Evolutionary conservation across 1,139 yeast genomes (phyloP), one percentile per base, ranked within the genome.

Genomic region (Sugiyamaella japonica): DNA sequence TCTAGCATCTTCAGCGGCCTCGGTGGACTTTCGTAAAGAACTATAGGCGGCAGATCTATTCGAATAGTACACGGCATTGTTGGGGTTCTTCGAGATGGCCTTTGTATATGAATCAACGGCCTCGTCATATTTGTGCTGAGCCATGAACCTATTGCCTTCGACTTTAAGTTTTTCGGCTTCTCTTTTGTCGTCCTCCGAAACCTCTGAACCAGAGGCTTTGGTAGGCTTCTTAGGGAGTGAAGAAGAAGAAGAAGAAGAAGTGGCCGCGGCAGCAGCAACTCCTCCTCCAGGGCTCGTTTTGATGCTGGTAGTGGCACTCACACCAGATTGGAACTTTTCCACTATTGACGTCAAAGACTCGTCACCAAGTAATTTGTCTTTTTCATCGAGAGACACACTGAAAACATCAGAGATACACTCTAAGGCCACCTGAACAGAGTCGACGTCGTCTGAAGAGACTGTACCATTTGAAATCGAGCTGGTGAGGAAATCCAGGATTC

Each of bases 31-130:
- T 58, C 84, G 80, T 45, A 81, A 70, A 7, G 96, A 89, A 15
- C 96, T 88, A 71, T 87, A 84, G 5, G 99, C 99, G 49, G 99
- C 99, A 15, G 99, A 98, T 70, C 99, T 83, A 76, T 93, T 93
- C 36, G 98, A 90, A 60, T 81, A 82, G 73, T 86, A 95, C 28
- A 95, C 88, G 13, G 90, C 91, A 69, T 90, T 90, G 13, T 79
- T 70, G 51, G 89, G 82, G 60, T 85, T 80, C 54, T 86, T 73
- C 32, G 74, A 83, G 60, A 91, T 83, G n/a, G 99, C 98, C 58
- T 81, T 82, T 9, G 96, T 80, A 72, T 93, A 93, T 63, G 86
- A 83, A 25, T 76, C 78, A 57, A 90, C 78, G 12, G 99, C 98
- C 36, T 71, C 77, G 6, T 75, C 76, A 66, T 80, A 91, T 64